Evolutionary conservation across 2,329 filamentous ascomycete genomes (phyloP).

Genomic region (Neofusicoccum sp.): DNA sequence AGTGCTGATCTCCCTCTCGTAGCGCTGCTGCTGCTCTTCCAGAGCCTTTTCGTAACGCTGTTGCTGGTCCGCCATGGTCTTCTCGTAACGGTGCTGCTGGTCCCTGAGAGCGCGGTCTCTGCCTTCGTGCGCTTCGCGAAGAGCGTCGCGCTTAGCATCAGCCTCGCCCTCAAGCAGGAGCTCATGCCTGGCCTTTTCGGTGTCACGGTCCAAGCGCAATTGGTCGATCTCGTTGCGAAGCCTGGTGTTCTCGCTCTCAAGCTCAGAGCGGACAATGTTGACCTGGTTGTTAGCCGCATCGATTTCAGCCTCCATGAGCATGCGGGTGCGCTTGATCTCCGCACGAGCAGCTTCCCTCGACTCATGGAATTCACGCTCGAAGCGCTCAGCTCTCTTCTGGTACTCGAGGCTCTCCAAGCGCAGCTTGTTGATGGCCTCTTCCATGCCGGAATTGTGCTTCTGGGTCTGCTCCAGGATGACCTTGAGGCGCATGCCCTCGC

Average conservation of each 20-base stretch:
- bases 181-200: slow-evolving; percentile 75
- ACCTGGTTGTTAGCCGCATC: slow-evolving; percentile 82
- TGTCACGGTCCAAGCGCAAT: slow-evolving; percentile 75
- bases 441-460: slow-evolving; percentile 63
- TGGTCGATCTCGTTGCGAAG: slow-evolving; percentile 74
- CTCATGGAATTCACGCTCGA: slow-evolving; percentile 80
- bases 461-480: slow-evolving; percentile 65
- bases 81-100: slow-evolving; percentile 55
- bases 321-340: slow-evolving; percentile 78
- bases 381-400: slow-evolving; percentile 65
- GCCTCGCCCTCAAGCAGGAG: slow-evolving; percentile 81
- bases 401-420: slow-evolving; percentile 69
- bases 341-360: slow-evolving; percentile 74
- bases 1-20: slow-evolving; percentile 32
- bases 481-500: slow-evolving; percentile 73
- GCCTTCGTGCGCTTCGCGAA: slow-evolving; percentile 54
- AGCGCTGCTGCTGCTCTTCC: slow-evolving; percentile 42
- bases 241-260: slow-evolving; percentile 74
- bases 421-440: slow-evolving; percentile 52
- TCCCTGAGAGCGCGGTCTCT: slow-evolving; percentile 57
- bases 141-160: slow-evolving; percentile 61
- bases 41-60: slow-evolving; percentile 37
- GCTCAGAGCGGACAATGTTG: slow-evolving; percentile 75
- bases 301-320: slow-evolving; percentile 76
- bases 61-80: slow-evolving; percentile 21